Evolutionary conservation across 1,139 yeast species (phyloP).

Genomic region (Diutina rugosa): DNA sequence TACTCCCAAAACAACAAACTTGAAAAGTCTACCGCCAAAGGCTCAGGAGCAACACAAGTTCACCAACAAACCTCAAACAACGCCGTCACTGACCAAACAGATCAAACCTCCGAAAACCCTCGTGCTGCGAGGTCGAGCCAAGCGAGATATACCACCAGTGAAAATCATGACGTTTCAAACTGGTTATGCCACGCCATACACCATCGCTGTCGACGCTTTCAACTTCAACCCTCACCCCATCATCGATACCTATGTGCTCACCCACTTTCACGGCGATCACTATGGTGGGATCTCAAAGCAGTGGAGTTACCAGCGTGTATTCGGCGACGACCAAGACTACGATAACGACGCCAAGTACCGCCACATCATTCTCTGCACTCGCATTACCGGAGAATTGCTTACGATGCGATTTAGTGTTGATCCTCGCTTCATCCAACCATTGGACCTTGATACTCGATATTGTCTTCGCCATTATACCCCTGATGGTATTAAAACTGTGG

Average conservation of each 20-base stretch:
- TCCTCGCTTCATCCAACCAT: constrained; percentile 32
- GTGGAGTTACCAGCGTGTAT: constrained; percentile 46
- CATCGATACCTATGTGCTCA: constrained; percentile 42
- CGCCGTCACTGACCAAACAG: not conserved
- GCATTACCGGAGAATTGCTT: constrained; percentile 49
- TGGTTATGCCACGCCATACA: constrained; percentile 9
- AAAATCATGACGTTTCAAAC: constrained; percentile 36
- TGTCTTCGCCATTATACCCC: constrained; percentile 11
- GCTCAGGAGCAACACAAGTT: not conserved
- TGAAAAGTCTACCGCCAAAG: not conserved
- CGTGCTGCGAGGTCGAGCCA: not conserved
- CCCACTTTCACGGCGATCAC: constrained; percentile 91
- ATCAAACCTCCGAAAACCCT: not conserved
- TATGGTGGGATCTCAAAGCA: constrained; percentile 72
- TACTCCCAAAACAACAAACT: not conserved
- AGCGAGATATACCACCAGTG: constrained; percentile 31
- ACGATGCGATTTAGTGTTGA: constrained; percentile 41
- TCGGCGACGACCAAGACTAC: constrained; percentile 12
- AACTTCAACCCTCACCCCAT: constrained; percentile 34
- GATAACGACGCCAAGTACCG: not conserved
- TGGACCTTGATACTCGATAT: constrained; percentile 32
- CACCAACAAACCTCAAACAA: not conserved
- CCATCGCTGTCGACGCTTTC: constrained; percentile 60
- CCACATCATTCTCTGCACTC: constrained; percentile 51
- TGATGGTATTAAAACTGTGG: not conserved